Conservation (phyloP, 2,329 filamentous ascomycete species). For the Colletotrichum magnum region DNA sequence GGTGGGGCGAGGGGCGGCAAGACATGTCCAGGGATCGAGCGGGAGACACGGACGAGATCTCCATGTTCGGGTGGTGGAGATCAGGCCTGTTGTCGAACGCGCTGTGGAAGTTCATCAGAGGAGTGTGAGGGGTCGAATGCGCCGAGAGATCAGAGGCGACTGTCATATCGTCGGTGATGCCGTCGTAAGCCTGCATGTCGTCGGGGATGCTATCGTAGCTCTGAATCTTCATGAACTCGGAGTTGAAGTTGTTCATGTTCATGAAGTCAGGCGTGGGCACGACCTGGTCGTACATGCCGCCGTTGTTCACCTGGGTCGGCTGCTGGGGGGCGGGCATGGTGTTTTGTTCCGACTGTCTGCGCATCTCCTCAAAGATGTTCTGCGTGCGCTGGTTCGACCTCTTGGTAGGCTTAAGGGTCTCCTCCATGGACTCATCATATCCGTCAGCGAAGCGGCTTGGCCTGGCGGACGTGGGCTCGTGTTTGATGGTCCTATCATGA, state of each 20-base stretch:
- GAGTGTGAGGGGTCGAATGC: conserved; percentile 66
- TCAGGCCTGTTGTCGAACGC: conserved; percentile 61
- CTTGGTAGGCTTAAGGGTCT: conserved; percentile 72
- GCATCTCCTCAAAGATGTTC: conserved; percentile 72
- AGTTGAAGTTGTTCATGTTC: conserved; percentile 63
- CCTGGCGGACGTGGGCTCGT: conserved; percentile 49
- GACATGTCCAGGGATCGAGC: conserved; percentile 45
- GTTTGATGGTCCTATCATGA: conserved; percentile 61
- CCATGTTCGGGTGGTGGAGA: conserved; percentile 48
- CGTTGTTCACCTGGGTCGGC: conserved; percentile 43
- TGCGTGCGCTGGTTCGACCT: conserved; percentile 60
- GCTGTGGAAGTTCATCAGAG: conserved; percentile 60
- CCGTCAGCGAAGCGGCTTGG: conserved; percentile 70
- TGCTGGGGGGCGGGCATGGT: conserved; percentile 49
- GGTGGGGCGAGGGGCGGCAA: conserved; percentile 57
- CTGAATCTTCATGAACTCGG: conserved; percentile 60
- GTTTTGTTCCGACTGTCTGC: conserved; percentile 67
- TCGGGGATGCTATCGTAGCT: conserved; percentile 51
- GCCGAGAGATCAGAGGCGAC: conserved; percentile 66
- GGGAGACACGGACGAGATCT: conserved; percentile 43
- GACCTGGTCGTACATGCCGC: conserved; percentile 62
- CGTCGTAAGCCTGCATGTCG: conserved; percentile 53
- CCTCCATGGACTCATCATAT: conserved; percentile 77
- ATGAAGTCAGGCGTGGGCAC: conserved; percentile 71
- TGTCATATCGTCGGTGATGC: conserved; percentile 51